Evolutionary conservation across 2,329 filamentous ascomycete genomes (phyloP).

Genomic region (Spiromastix sp.): DNA sequence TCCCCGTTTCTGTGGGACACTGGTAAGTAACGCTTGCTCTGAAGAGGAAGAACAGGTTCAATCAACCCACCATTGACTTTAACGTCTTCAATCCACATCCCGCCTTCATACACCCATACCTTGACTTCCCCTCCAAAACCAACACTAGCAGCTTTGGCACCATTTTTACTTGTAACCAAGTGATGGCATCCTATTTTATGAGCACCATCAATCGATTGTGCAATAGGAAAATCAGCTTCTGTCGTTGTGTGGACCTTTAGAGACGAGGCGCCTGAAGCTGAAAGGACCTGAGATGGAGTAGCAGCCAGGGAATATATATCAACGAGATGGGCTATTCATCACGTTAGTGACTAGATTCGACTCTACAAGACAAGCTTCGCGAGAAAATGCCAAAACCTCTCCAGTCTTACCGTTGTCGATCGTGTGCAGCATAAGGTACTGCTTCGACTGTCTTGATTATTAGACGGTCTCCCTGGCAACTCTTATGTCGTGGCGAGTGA

Average conservation of each 20-base stretch:
- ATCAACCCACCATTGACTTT: constrained; percentile 33
- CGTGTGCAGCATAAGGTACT: constrained; percentile 90
- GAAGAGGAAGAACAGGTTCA: not conserved
- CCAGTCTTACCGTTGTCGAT: constrained; percentile 63
- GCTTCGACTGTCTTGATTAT: constrained; percentile 63
- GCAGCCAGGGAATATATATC: constrained; percentile 78
- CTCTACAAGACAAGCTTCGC: no score
- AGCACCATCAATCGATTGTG: constrained; percentile 67
- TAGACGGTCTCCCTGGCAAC: constrained; percentile 6
- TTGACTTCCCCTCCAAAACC: constrained; percentile 86
- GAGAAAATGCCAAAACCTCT: no score
- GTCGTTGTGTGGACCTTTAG: constrained; percentile 71
- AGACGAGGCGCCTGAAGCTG: constrained; percentile 72
- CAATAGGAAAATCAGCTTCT: constrained; percentile 61
- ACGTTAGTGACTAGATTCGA: no score
- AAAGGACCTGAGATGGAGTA: constrained; percentile 63
- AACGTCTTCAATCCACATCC: constrained; percentile 43
- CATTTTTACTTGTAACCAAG: constrained; percentile 59
- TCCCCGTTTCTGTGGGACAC: constrained; percentile 37
- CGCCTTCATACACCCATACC: constrained; percentile 59
- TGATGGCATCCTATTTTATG: constrained; percentile 91
- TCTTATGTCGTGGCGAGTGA: no score
- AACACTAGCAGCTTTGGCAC: constrained; percentile 64
- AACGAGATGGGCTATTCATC: constrained; percentile 61
- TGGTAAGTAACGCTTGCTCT: not conserved